Evolutionary conservation across 805 yeast genomes (phyloP), one percentile per base, ranked within the genome.

Genomic region (Hanseniaspora occidentalis): DNA sequence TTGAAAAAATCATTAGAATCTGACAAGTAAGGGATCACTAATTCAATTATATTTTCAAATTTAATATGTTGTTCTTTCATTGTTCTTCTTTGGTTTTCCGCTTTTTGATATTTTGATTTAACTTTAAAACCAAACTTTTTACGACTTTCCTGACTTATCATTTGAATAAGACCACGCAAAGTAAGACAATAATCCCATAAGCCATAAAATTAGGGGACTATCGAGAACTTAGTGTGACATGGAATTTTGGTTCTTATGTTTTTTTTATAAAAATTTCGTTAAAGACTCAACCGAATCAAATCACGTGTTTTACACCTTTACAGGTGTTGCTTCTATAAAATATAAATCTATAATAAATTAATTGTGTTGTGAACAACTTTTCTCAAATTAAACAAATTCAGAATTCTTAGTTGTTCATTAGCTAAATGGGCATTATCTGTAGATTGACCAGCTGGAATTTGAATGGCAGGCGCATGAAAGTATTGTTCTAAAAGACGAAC

Each of bases 381-480:
- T 43, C 86, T 73, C 45, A 89, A 71, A 44, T 80, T 84, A 52
- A 78, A 75, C 51, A 88, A 67, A 53, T 89, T 89, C 29, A 77
- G 65, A 19, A 89, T 74, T 42, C 97, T 65, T 36, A 89, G 58
- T 46, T 92, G 72, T 60, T 89, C 98, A 54, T 92, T 81, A 52
- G 79, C 77, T 50, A 89, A 70, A 64, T 89, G 98, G 1, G 96
- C 97, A 52, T 85, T 84, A 57, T 92, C 97, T 34, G 92, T 76
- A 1, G 89, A 73, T 62, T 89, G 98, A 0, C 97, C 98, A 54
- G 96, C 85, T 2, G 98, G 97, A 25, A 92, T 73, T 58, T 92
- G 97, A 1, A 89, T 94, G 1, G 96, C 97, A 20, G 84, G 84
- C 3, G 97, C 95, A 39, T 69, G 60, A 48, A 89, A 83, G 10